Evolutionary conservation across 306 rosid species (phyloP).

Genomic region (Malus orientalis): DNA sequence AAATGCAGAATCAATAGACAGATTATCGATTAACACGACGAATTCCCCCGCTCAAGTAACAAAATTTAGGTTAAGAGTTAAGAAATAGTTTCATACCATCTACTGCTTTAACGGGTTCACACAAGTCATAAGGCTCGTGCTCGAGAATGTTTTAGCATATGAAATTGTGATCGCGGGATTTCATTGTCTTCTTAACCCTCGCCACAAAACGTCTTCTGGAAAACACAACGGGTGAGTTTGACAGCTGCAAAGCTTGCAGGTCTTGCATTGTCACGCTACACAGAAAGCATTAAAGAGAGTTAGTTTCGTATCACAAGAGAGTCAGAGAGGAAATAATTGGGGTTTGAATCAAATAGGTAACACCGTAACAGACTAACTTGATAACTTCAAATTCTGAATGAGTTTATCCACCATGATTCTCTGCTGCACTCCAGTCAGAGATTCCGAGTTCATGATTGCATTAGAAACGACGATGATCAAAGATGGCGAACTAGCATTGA

Average conservation of each 20-base stretch:
- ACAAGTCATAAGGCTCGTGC: background rate
- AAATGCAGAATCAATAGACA: background rate
- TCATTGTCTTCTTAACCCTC: background rate
- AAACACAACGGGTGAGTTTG: background rate
- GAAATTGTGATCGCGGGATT: background rate
- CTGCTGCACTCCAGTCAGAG: conserved; percentile 73
- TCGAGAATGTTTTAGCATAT: background rate
- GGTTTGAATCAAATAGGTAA: background rate
- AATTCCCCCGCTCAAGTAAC: background rate
- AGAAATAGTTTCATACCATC: background rate
- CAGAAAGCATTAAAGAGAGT: background rate
- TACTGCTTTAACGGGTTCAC: too few species aligned
- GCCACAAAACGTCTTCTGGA: background rate
- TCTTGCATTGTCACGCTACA: conserved; percentile 21
- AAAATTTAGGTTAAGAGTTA: background rate
- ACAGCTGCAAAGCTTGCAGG: conserved; percentile 5
- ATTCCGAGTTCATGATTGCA: conserved; percentile 68
- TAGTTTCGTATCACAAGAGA: conserved; percentile 4
- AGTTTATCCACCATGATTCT: conserved; percentile 83
- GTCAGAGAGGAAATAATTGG: background rate
- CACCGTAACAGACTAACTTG: conserved; percentile 11
- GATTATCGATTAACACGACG: background rate
- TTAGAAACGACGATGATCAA: conserved; percentile 50
- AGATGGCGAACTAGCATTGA: conserved; percentile 62
- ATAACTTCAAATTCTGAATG: conserved; percentile 48